Evolutionary conservation across 2,329 filamentous ascomycete genomes (phyloP).

Genomic region (Calonectria montana): DNA sequence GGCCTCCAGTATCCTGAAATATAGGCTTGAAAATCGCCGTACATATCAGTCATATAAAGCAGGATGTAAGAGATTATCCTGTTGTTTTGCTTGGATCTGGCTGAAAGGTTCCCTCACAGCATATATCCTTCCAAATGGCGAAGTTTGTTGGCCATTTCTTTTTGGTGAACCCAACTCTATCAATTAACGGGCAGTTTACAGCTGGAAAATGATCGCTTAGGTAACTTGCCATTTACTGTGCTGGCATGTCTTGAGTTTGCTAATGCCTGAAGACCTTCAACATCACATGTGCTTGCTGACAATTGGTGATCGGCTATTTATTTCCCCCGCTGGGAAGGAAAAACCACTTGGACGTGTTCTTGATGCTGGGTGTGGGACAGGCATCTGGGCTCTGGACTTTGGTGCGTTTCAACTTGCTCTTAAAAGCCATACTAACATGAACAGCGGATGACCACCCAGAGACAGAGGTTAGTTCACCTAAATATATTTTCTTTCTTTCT

Average conservation of each 20-base stretch:
- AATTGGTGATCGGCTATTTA: conserved; percentile 13
- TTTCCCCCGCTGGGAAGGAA: conserved; percentile 6
- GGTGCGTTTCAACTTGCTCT: not conserved
- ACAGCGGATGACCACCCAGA: conserved; percentile 31
- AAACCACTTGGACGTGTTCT: conserved; percentile 15
- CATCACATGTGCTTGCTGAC: conserved; percentile 27
- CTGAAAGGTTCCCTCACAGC: not conserved
- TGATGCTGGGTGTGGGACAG: conserved; percentile 29
- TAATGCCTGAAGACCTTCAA: conserved; percentile 18
- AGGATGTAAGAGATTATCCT: conserved; percentile 22
- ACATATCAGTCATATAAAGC: conserved; percentile 26
- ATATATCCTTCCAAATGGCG: conserved; percentile 30
- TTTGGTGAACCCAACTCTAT: not conserved
- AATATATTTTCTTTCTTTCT: too few relatives aligned
- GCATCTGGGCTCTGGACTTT: conserved; percentile 30
- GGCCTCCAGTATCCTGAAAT: conserved; percentile 20
- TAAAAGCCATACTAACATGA: not conserved
- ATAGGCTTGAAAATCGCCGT: conserved; percentile 27
- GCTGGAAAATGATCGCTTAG: conserved; percentile 27
- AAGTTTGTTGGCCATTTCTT: not conserved
- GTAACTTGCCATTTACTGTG: not conserved
- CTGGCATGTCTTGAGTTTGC: not conserved
- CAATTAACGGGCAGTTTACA: not conserved
- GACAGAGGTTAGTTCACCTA: not conserved
- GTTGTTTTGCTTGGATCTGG: not conserved